A percentile compares a stretch with the other conserved stretches of the same genome.
Evolutionary conservation across 495 filamentous ascomycete species (phyloP).

Genomic region (Penicillium mononematosum): DNA sequence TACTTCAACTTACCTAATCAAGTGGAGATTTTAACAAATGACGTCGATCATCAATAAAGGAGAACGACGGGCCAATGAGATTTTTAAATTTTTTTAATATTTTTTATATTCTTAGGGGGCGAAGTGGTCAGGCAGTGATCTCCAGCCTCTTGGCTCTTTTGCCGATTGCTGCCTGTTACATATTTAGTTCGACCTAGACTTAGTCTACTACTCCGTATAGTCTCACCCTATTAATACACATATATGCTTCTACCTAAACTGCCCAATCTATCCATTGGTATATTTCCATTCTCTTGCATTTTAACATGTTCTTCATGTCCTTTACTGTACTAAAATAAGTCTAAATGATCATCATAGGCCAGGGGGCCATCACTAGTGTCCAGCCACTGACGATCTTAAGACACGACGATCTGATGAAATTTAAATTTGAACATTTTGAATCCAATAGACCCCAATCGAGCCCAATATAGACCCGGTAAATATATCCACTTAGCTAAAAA

Average conservation of each 20-base stretch:
- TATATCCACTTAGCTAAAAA: neutral
- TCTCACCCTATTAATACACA: too few relatives aligned
- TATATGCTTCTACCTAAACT: too few relatives aligned
- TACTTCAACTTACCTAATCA: neutral
- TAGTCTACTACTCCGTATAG: too few relatives aligned
- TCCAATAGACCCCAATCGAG: neutral
- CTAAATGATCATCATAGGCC: conserved; percentile 15
- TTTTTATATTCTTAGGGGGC: neutral
- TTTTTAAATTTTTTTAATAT: neutral
- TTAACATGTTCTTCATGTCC: neutral
- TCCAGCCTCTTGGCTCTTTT: neutral
- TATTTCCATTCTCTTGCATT: neutral
- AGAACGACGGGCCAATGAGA: conserved; percentile 19
- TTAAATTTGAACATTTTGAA: neutral
- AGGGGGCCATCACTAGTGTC: conserved; percentile 12
- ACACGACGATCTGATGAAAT: conserved; percentile 4
- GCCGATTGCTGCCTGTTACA: neutral
- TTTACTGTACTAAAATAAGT: neutral
- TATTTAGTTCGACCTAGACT: neutral
- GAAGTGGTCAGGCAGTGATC: neutral
- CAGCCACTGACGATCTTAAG: conserved; percentile 28
- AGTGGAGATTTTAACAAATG: conserved; percentile 1
- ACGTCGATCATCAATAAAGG: conserved; percentile 15
- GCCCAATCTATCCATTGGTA: too few relatives aligned
- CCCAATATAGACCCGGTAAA: too few relatives aligned